Evolutionary conservation across 192 early-diverging fungal genomes (phyloP).

Genomic region (Paraglomus occultum): DNA sequence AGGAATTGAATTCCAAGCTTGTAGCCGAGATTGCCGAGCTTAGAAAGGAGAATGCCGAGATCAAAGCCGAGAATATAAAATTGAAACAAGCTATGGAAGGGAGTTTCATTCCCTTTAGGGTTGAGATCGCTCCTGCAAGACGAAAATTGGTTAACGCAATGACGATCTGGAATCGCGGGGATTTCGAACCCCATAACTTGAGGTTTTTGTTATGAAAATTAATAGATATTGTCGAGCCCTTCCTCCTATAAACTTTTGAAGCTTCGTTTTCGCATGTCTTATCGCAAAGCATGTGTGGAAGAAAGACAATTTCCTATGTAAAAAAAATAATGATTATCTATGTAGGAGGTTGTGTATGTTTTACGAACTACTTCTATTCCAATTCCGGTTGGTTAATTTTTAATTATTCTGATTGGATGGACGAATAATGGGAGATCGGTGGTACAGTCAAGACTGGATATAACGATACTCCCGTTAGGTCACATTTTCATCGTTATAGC

Average conservation of each 20-base stretch:
- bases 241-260: slow-evolving; percentile 12
- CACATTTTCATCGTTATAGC: too few relatives aligned
- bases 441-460: too few relatives aligned
- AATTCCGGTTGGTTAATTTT: too few relatives aligned
- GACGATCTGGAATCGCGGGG: slow-evolving; percentile 5
- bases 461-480: too few relatives aligned
- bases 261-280: slow-evolving; percentile 4
- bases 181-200: not conserved
- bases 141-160: slow-evolving; percentile 9
- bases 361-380: too few relatives aligned
- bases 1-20: too few relatives aligned
- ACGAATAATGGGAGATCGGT: too few relatives aligned
- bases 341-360: too few relatives aligned
- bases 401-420: too few relatives aligned
- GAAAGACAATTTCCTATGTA: too few relatives aligned
- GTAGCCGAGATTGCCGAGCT: not conserved
- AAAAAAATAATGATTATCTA: too few relatives aligned
- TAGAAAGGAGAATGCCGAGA: slow-evolving; percentile 3
- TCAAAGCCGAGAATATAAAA: slow-evolving; percentile 16
- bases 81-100: not conserved
- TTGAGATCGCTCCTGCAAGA: slow-evolving; percentile 2
- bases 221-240: not conserved
- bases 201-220: not conserved
- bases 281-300: not conserved
- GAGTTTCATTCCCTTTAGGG: too few relatives aligned